Conservation (phyloP, 805 yeast species). For the Candida fluviatilis region DNA sequence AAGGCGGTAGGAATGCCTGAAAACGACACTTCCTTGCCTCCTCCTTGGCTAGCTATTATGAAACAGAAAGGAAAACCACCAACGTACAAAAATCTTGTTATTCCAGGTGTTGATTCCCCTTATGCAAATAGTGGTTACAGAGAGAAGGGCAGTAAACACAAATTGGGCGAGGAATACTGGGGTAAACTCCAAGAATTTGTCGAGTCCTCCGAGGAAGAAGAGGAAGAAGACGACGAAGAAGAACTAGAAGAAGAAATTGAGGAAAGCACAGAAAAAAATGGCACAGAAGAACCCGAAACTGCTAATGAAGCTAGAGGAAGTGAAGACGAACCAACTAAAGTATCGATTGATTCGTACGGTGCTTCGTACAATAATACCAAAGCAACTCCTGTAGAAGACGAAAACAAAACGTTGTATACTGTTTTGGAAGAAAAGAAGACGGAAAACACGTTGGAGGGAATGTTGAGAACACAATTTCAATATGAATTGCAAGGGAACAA, state of each 20-base stretch:
- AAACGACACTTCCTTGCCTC: slow-evolving; percentile 40
- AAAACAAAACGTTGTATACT: slow-evolving; percentile 12
- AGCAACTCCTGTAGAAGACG: slow-evolving; percentile 2
- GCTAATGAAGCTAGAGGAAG: slow-evolving; percentile 27
- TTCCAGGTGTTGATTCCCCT: slow-evolving; percentile 44
- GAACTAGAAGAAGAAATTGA: slow-evolving; percentile 50
- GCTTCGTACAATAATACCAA: neutral
- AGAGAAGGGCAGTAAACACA: slow-evolving; percentile 11
- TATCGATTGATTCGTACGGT: slow-evolving; percentile 1
- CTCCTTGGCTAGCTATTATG: slow-evolving; percentile 81
- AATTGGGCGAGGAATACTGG: slow-evolving; percentile 23
- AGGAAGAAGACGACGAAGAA: slow-evolving; percentile 44
- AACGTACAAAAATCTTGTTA: slow-evolving; percentile 59
- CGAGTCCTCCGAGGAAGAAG: slow-evolving; percentile 23
- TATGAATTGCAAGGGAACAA: slow-evolving; percentile 4
- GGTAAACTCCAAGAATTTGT: slow-evolving; percentile 29
- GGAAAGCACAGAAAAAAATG: slow-evolving; percentile 20
- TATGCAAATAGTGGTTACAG: slow-evolving; percentile 35
- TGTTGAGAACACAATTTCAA: slow-evolving; percentile 2
- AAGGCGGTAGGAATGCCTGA: slow-evolving; percentile 66
- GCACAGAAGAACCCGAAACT: neutral
- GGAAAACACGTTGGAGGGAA: slow-evolving; percentile 6
- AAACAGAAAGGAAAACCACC: slow-evolving; percentile 78
- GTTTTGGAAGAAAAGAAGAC: slow-evolving; percentile 16
- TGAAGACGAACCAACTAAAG: slow-evolving; percentile 37